A percentile compares a stretch with the other conserved stretches of the same genome.
phyloP scores from a whole-genome alignment of 2,329 filamentous ascomycete species.

The Bimuria novae-zelandiae region DNA sequence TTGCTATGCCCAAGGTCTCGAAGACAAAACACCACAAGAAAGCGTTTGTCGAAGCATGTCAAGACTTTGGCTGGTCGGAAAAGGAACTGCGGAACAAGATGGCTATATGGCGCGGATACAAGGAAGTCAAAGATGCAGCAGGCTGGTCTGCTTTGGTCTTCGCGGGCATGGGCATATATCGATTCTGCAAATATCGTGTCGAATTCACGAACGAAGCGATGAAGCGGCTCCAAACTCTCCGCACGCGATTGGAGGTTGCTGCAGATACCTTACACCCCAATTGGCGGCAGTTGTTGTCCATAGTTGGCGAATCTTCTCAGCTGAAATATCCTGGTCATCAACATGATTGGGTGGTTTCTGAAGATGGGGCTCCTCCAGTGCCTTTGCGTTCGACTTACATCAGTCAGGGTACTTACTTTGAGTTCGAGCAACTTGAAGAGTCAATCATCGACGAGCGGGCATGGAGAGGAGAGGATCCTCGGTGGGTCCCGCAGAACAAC shows the following conservation, averaged over 20 bases:
- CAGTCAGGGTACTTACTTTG: conserved; percentile 53
- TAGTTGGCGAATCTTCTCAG: conserved; percentile 51
- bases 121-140: conserved; percentile 61
- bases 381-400: conserved; percentile 54
- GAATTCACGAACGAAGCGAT: conserved; percentile 59
- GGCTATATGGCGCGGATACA: conserved; percentile 62
- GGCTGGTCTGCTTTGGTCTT: conserved; percentile 63
- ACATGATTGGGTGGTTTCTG: conserved; percentile 58
- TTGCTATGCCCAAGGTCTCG: conserved; percentile 48
- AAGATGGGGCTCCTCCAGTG: conserved; percentile 50
- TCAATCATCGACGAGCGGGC: conserved; percentile 54
- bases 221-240: conserved; percentile 51
- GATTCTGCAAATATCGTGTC: conserved; percentile 64
- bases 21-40: conserved; percentile 57
- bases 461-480: conserved; percentile 58
- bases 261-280: conserved; percentile 58
- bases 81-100: conserved; percentile 61
- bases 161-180: conserved; percentile 62
- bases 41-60: conserved; percentile 59
- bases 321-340: conserved; percentile 54
- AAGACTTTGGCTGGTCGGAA: conserved; percentile 60
- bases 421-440: conserved; percentile 56
- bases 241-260: conserved; percentile 57
- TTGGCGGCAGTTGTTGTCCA: conserved; percentile 57
- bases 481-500: conserved; percentile 42